Percentiles rank a stretch among this genome's conserved stretches.
Conservation (phyloP, 164 flowering plant genomes). For the grape (Vitis vinifera) region DNA sequence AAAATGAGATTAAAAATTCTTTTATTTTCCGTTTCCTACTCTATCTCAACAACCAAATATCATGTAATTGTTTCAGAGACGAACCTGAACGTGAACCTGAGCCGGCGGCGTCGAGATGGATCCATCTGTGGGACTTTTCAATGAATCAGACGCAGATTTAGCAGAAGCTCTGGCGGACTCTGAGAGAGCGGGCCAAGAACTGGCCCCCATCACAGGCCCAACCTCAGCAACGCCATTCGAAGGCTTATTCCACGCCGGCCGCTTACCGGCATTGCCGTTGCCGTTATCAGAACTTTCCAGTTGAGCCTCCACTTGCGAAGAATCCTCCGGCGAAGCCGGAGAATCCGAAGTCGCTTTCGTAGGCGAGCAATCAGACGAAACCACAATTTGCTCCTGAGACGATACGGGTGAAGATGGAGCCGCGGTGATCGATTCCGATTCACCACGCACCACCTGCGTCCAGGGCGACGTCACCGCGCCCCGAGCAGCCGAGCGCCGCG, state of each 20-base stretch:
- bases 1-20: not conserved
- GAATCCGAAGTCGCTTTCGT: not conserved
- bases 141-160: conserved; percentile 23
- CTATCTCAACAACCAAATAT: not conserved
- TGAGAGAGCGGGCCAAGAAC: conserved; percentile 42
- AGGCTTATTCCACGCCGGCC: conserved; percentile 35
- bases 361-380: not conserved
- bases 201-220: conserved; percentile 34
- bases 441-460: conserved; percentile 26
- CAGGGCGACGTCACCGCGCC: conserved; percentile 14
- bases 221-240: conserved; percentile 28
- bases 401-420: conserved; percentile 1
- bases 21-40: not conserved
- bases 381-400: not conserved
- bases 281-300: conserved; percentile 15
- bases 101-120: not conserved
- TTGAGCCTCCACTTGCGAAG: not conserved
- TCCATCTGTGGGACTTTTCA: conserved; percentile 24
- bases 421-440: conserved; percentile 19
- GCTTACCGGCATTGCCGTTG: conserved; percentile 36
- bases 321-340: not conserved
- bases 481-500: conserved; percentile 4
- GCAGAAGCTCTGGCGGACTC: conserved; percentile 29
- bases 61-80: not conserved
- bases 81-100: conserved; percentile 20